Base-by-base conservation (phyloP, 805 yeast genomes). In the Debaryomyces prosopidis region DNA sequence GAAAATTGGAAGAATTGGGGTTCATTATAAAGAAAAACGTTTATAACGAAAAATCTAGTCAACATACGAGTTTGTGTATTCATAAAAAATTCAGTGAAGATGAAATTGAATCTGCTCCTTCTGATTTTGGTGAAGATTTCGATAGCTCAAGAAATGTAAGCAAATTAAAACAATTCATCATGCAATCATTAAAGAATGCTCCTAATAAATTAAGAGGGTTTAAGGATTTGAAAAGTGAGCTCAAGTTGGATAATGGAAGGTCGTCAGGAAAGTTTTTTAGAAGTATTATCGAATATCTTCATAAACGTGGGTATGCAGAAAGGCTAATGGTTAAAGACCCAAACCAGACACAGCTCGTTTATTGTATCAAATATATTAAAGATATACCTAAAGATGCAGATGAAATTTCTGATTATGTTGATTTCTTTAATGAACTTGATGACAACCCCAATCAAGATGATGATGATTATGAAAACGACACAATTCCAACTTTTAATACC, bases 161-260 rank as follows among this genome's bases (percentile, higher is more conserved):
- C n/a, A 54, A 59, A 35, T 58, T 69, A 15, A 64, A 63, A 33
- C 57, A 59, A 27, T 56, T 58, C 36, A 73, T 84, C 3, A 75
- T 82, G 34, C 70, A 67, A 5, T 69, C 79, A 2, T 67, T 83
- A 8, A 80, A 81, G 50, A 65, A 66, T 4, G 86, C 87, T 0
- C 85, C 85, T 34, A 76, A 79, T 53, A 76, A 78, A 4, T 71
- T 85, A 9, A 72, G 91, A 42, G 80, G 84, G 26, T 75, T 81
- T 14, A 61, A 71, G 26, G 91, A 85, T 61, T 66, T 86, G 51
- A 80, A 80, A 52, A 67, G 77, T 28, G 89, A 85, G 55, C 55
- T 85, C 36, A 75, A 75, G 36, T 69, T 81, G 52, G 80, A 73
- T 45, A 66, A 69, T 23, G 69, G 65, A 6, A 51, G 53, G 35